Conservation (phyloP, 768 basidiomycete species). For the Boletellus sp. region DNA sequence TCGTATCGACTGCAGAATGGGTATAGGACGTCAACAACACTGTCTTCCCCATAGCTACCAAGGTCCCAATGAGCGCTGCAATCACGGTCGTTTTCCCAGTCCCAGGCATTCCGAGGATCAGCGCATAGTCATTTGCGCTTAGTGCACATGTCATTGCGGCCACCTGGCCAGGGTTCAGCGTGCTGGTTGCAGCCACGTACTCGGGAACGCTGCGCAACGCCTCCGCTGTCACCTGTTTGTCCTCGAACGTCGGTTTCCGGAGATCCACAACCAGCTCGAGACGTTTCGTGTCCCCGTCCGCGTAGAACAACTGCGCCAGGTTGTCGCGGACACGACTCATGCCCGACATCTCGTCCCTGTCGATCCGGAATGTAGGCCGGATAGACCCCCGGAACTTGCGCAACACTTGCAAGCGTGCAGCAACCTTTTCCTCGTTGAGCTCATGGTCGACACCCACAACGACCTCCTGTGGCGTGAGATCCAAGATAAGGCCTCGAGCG, state of each 20-base stretch:
- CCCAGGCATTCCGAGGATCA: conserved; percentile 96
- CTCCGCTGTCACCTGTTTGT: conserved; percentile 18
- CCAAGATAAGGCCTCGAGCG: conserved; percentile 77
- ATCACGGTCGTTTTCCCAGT: conserved; percentile 98
- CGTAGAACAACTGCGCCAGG: conserved; percentile 84
- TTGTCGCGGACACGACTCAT: conserved; percentile 90
- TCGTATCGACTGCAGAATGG: conserved; percentile 98
- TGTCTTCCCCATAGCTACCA: conserved; percentile 80
- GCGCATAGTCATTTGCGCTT: conserved; percentile 80
- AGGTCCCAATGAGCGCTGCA: conserved; percentile 75
- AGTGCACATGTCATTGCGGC: conserved; percentile 71
- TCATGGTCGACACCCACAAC: conserved; percentile 81
- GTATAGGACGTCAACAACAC: conserved; percentile 92
- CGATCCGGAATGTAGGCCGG: conserved; percentile 67
- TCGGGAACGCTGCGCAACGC: conserved; percentile 23
- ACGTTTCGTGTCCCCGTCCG: conserved; percentile 63
- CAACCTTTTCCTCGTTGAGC: conserved; percentile 50
- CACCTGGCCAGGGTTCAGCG: conserved; percentile 70
- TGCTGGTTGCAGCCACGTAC: conserved; percentile 30
- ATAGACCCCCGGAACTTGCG: conserved; percentile 12
- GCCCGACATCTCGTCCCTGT: conserved; percentile 90
- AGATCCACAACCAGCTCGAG: conserved; percentile 83
- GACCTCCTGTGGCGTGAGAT: conserved; percentile 60
- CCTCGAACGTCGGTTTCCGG: conserved; percentile 58
- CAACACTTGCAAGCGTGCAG: conserved; percentile 34